phyloP scores from a whole-genome alignment of 2,329 filamentous ascomycete species.

The Fusarium xyrophilum region DNA sequence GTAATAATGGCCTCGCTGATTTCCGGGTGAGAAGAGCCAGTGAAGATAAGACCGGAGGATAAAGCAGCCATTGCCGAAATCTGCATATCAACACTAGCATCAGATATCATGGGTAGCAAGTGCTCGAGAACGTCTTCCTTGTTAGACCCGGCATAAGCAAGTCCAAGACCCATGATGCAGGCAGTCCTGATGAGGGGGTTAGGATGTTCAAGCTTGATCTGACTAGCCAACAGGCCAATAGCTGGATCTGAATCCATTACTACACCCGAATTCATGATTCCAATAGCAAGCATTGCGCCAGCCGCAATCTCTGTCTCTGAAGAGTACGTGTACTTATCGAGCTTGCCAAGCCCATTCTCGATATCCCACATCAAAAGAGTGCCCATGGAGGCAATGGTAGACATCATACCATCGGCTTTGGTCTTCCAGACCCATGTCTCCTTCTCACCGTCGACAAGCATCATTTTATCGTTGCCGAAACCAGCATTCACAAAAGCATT shows the following conservation, averaged over 20 bases:
- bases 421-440: constrained; percentile 99
- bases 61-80: constrained; percentile 95
- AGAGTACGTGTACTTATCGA: constrained; percentile 92
- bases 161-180: constrained; percentile 93
- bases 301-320: constrained; percentile 83
- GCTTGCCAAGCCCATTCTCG: constrained; percentile 88
- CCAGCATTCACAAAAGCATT: constrained; percentile 97
- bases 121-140: constrained; percentile 86
- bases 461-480: constrained; percentile 96
- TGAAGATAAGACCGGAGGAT: constrained; percentile 87
- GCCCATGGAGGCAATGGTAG: constrained; percentile 91
- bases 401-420: constrained; percentile 97
- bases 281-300: constrained; percentile 89
- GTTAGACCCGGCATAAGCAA: constrained; percentile 94
- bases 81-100: constrained; percentile 89
- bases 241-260: constrained; percentile 89
- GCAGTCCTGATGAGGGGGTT: constrained; percentile 80
- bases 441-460: constrained; percentile 89
- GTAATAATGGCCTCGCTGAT: constrained; percentile 92
- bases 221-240: constrained; percentile 81
- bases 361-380: constrained; percentile 94
- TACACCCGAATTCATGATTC: constrained; percentile 94
- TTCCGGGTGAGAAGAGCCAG: constrained; percentile 89
- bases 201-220: constrained; percentile 79
- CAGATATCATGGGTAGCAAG: constrained; percentile 84